Conservation (phyloP, 116 monocot genomes). For the Papilionanthe hybrid region DNA sequence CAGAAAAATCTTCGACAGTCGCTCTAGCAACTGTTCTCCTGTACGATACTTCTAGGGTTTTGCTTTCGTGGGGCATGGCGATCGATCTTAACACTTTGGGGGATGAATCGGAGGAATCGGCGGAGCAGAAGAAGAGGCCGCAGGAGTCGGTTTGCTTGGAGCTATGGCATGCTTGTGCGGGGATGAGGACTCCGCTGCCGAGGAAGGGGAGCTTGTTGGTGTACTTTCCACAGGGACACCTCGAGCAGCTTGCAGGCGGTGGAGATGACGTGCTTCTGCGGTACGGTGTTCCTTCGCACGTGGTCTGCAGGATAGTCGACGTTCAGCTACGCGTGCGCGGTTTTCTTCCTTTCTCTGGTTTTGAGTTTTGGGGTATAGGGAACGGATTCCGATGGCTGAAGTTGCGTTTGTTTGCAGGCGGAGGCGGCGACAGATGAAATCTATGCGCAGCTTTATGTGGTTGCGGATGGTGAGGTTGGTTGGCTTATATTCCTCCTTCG, state of each 20-base stretch:
- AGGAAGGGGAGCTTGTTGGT: conserved; percentile 71
- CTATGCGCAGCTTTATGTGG: conserved; percentile 56
- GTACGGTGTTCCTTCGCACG: conserved; percentile 48
- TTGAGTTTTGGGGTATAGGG: not conserved
- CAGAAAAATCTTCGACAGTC: not conserved
- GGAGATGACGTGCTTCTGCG: conserved; percentile 8
- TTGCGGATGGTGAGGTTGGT: conserved; percentile 50
- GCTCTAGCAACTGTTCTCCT: not conserved
- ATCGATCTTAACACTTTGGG: not conserved
- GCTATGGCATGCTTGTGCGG: conserved; percentile 92
- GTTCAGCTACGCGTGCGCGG: conserved; percentile 52
- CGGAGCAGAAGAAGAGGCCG: not conserved
- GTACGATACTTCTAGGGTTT: not conserved
- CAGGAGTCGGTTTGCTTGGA: conserved; percentile 43
- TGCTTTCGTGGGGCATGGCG: not conserved
- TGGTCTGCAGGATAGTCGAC: conserved; percentile 66
- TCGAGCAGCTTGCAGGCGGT: conserved; percentile 41
- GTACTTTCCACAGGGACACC: conserved; percentile 83
- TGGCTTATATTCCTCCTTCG: not conserved
- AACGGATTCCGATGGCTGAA: not conserved
- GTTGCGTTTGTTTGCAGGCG: conserved; percentile 28
- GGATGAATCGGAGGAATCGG: conserved; percentile 13
- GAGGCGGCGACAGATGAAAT: conserved; percentile 65
- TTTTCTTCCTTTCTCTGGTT: not conserved
- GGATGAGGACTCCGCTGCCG: conserved; percentile 55